Percentiles rank a stretch among this genome's conserved stretches.
phyloP scores from a whole-genome alignment of 2,329 filamentous ascomycete species.

The Aspergillus sp. region DNA sequence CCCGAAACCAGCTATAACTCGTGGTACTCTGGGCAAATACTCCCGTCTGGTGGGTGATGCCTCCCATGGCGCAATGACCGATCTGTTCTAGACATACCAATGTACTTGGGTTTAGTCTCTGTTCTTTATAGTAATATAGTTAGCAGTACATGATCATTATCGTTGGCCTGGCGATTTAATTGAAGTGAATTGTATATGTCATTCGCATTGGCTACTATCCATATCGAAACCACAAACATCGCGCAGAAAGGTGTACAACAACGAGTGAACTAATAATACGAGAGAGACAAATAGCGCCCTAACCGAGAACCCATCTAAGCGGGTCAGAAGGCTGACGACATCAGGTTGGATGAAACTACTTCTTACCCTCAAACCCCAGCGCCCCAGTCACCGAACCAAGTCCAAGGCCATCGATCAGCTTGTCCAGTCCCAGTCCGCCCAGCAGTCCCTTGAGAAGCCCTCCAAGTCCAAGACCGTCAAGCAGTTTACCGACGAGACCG shows the following conservation, averaged over 20 bases:
- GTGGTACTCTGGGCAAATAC: too few species aligned
- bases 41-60: too few species aligned
- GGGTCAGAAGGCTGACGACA: not conserved
- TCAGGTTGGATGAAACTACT: conserved; percentile 31
- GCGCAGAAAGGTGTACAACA: not conserved
- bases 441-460: conserved; percentile 76
- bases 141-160: too few species aligned
- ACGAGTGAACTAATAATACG: not conserved
- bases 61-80: too few species aligned
- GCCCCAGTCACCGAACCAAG: conserved; percentile 49
- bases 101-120: too few species aligned
- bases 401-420: conserved; percentile 51
- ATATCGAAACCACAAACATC: not conserved
- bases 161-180: too few species aligned
- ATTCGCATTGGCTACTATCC: not conserved
- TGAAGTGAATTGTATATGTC: not conserved
- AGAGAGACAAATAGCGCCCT: not conserved
- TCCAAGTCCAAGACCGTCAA: conserved; percentile 78
- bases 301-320: not conserved
- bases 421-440: conserved; percentile 66
- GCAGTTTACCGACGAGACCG: conserved; percentile 75
- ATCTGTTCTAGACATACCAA: too few species aligned
- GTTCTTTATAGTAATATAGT: too few species aligned
- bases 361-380: conserved; percentile 47
- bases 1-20: too few species aligned